Base-by-base conservation (phyloP, 805 yeast species). In the Blastobotrys americana region DNA sequence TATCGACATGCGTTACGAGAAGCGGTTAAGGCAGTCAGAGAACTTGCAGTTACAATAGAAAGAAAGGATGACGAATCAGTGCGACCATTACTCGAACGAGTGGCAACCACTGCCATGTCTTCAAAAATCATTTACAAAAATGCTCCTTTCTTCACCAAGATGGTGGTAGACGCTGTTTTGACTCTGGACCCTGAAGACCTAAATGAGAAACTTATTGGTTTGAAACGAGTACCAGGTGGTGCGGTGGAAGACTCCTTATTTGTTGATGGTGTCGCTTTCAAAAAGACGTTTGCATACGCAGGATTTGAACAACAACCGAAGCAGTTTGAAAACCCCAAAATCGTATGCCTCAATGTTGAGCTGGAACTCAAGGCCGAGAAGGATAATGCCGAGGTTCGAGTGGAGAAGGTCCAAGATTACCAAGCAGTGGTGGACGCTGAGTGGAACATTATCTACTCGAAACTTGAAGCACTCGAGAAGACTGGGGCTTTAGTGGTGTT, bases 271-370 rank as follows among this genome's bases (percentile, higher is more conserved):
- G 97, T 93, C 49, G 98, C 97, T 2, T 93, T 93, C 68, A 87
- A 93, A 61, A 93, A 93, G 70, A 89, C 98, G 0, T 93, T 93
- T 59, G 83, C 97, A 20, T 93, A 93, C 58, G 98, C 98, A 39
- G 98, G 98, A 2, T 93, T 93, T 63, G 98, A 93, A 67, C 98
- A 93, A 71, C 98, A 93, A 67, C 98, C 98, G 42, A 93, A 93
- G 66, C 67, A 64, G 42, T 87, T 93, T 63, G 57, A 58, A 16
- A 72, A 85, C 64, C 96, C 98, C 39, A 85, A 82, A 65, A 78
- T 93, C 51, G 70, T 93, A 46, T 77, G 81, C 56, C 73, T 93
- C 59, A 93, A 93, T 60, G 89, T 93, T 34, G 98, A 93, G 65
- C 74, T 93, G 55, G 98, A 93, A 70, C 77, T 93, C 61, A 93